Base-by-base conservation (phyloP, 345 rosid species). In the Mallotus nudiflorus region DNA sequence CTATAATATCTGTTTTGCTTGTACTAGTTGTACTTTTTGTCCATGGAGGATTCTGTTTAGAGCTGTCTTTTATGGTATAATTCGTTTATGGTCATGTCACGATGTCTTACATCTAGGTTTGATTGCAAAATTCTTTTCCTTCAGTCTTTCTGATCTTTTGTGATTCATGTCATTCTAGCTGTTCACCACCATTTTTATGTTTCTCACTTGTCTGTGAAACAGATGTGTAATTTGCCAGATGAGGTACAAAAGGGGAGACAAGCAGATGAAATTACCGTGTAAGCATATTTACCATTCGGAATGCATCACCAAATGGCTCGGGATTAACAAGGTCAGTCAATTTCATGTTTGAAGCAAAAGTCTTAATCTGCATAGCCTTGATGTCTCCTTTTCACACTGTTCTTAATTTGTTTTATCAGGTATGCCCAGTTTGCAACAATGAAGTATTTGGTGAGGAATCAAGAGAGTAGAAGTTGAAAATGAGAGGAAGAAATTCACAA, bases 211-310 rank as follows among this genome's bases (percentile, higher is more conserved):
- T 68, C 45, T 63, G 58, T 20, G 24, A 69, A 63, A 68, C 78
- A 89, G 94, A 71, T 89, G 94, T 20, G 89, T 89, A 70, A 81
- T 89, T 53, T 89, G 91, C 82, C 91, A 83, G 75, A 86, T 75
- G 85, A 78, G 78, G 72, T 89, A 89, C 72, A 86, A 81, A 80
- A 80, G 78, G 67, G 89, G 94, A 29, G 85, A 86, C 15, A 67
- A 73, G 64, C 91, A 82, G 67, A 86, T 73, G 13, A 89, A 78
- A 69, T 79, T 89, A 69, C 84, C 89, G 8, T 87, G 94, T 81
- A 85, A 81, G 46, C 94, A 89, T 78, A 80, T 80, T 24, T 89
- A 89, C 75, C 94, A 89, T 68, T 80, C 85, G 0, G 76, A 76
- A 75, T 89, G 91, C 83, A 87, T 86, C 76, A 66, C 71, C 58